Evolutionary conservation across 768 basidiomycete species (phyloP).

Genomic region (Nidula microcarpa): DNA sequence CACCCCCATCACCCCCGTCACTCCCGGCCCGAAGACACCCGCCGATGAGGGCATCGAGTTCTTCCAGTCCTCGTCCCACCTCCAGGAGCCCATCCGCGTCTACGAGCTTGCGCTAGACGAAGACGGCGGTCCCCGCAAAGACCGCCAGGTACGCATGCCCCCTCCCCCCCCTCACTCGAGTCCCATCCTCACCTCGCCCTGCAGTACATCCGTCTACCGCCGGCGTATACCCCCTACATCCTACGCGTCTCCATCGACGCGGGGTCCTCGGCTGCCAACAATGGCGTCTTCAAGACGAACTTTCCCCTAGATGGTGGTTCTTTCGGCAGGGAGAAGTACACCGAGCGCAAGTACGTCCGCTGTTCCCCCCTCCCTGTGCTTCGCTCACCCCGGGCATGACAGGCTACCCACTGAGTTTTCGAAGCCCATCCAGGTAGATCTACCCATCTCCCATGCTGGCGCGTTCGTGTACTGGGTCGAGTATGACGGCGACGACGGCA

Average conservation of each 20-base stretch:
- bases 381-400: slow-evolving; percentile 3
- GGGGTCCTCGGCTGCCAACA: slow-evolving; percentile 85
- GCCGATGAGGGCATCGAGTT: slow-evolving; percentile 92
- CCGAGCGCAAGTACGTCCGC: slow-evolving; percentile 66
- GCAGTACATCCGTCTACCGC: slow-evolving; percentile 95
- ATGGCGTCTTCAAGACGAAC: slow-evolving; percentile 93
- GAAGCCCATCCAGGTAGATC: slow-evolving; percentile 89
- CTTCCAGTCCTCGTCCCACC: slow-evolving; percentile 56
- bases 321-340: slow-evolving; percentile 74
- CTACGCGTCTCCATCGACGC: slow-evolving; percentile 89
- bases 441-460: slow-evolving; percentile 95
- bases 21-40: slow-evolving; percentile 75
- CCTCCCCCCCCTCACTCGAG: background rate
- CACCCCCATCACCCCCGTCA: too few relatives aligned
- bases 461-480: slow-evolving; percentile 96
- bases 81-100: slow-evolving; percentile 72
- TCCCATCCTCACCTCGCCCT: slow-evolving; percentile 1
- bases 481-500: slow-evolving; percentile 65
- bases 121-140: slow-evolving; percentile 88
- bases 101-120: slow-evolving; percentile 85
- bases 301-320: slow-evolving; percentile 91
- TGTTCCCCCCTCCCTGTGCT: slow-evolving; percentile 1
- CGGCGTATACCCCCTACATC: slow-evolving; percentile 85
- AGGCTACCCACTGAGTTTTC: slow-evolving; percentile 86
- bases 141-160: slow-evolving; percentile 61